phyloP scores from a whole-genome alignment of 331 rosid species.

The Malus hybrid region DNA sequence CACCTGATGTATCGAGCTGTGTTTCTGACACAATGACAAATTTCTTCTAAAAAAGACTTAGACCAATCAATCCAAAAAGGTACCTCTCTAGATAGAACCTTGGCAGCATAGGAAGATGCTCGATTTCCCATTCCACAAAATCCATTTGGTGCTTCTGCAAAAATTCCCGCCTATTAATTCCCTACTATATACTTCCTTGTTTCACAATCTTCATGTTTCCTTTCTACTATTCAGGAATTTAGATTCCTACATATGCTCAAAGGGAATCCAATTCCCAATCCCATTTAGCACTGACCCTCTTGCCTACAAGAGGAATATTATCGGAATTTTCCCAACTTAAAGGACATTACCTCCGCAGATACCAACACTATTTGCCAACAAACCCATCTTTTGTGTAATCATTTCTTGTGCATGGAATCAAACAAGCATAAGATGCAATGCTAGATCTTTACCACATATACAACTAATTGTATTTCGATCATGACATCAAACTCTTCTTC shows the following conservation, averaged over 20 bases:
- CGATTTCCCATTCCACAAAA: background rate
- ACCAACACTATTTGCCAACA: background rate
- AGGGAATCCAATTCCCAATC: slow-evolving; percentile 36
- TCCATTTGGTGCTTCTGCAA: background rate
- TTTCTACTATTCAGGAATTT: background rate
- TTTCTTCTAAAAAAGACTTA: no score
- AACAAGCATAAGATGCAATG: slow-evolving; percentile 11
- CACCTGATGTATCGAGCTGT: accelerated
- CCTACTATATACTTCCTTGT: background rate
- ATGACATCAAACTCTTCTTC: no score
- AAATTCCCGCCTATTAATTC: background rate
- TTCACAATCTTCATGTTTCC: background rate
- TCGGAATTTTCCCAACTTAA: background rate
- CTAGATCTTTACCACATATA: background rate
- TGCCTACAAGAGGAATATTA: background rate
- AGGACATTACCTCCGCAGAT: background rate
- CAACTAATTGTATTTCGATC: background rate
- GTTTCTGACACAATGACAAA: no score
- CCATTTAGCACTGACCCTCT: slow-evolving; percentile 1
- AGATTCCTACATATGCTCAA: background rate
- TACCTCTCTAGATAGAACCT: background rate
- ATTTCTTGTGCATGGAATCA: background rate
- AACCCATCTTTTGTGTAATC: background rate
- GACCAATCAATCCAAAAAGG: no score
- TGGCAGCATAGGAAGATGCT: background rate